phyloP scores from a whole-genome alignment of 352 stramenopile genomes.

The Pythium utonaiense region DNA sequence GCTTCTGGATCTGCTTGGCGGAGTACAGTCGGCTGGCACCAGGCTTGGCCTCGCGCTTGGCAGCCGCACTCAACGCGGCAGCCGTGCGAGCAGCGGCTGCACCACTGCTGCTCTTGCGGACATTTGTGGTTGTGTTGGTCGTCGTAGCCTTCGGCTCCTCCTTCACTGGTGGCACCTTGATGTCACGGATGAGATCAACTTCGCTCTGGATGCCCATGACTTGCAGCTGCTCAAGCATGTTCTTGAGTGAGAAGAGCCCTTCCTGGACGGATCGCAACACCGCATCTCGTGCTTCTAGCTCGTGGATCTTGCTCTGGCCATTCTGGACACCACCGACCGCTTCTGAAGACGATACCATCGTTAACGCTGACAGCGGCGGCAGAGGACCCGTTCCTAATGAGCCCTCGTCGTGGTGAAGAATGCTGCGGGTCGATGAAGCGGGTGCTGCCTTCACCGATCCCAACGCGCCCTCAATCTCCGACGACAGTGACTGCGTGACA shows the following conservation, averaged over 20 bases:
- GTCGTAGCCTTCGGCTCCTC: conserved; percentile 42
- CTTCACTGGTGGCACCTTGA: conserved; percentile 51
- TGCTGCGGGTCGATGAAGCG: conserved; percentile 1
- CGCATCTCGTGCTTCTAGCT: conserved; percentile 30
- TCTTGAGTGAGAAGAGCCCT: conserved; percentile 62
- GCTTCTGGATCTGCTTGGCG: conserved; percentile 83
- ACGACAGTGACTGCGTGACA: conserved; percentile 45
- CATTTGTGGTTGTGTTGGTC: conserved; percentile 2
- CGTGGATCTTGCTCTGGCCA: conserved; percentile 10
- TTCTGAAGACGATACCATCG: conserved; percentile 34
- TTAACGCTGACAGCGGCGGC: conserved; percentile 27
- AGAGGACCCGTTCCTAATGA: conserved; percentile 22
- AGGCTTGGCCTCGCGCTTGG: conserved; percentile 58
- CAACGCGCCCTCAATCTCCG: conserved; percentile 42
- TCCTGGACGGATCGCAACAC: conserved; percentile 53
- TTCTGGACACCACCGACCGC: conserved; percentile 6
- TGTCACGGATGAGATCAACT: conserved; percentile 78
- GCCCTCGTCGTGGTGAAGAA: conserved; percentile 29
- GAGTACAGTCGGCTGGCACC: conserved; percentile 82
- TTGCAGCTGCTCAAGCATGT: conserved; percentile 74
- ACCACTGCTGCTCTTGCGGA: conserved; percentile 27
- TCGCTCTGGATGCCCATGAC: conserved; percentile 80
- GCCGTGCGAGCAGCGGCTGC: conserved; percentile 31
- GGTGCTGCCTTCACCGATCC: not conserved
- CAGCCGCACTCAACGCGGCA: conserved; percentile 17